A percentile compares a stretch with the other conserved stretches of the same genome.
Evolutionary conservation across 768 basidiomycete genomes (phyloP).

Genomic region (Hortiboletus campestris): DNA sequence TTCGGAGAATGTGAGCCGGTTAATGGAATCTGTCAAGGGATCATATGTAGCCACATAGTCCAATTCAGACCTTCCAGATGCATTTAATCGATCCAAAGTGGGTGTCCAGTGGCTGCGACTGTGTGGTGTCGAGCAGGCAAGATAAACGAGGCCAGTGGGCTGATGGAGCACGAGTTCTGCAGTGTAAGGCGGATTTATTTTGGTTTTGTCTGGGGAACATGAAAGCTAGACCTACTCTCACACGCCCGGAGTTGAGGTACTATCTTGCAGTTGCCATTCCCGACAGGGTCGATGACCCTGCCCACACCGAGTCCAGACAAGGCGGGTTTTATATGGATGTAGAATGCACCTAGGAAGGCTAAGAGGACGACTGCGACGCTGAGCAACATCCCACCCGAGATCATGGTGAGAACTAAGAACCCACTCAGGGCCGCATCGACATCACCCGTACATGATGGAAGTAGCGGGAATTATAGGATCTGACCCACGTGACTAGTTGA

Average conservation of each 20-base stretch:
- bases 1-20: slow-evolving; percentile 42
- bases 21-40: slow-evolving; percentile 43
- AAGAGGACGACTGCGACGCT: slow-evolving; percentile 27
- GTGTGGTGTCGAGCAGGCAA: slow-evolving; percentile 57
- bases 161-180: slow-evolving; percentile 60
- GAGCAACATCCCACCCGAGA: slow-evolving; percentile 1
- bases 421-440: too few species aligned
- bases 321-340: slow-evolving; percentile 48
- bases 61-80: slow-evolving; percentile 36
- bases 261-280: slow-evolving; percentile 47
- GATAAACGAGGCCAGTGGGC: slow-evolving; percentile 54
- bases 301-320: slow-evolving; percentile 44
- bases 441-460: too few species aligned
- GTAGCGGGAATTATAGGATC: too few species aligned
- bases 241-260: slow-evolving; percentile 62
- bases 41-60: slow-evolving; percentile 66
- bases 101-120: slow-evolving; percentile 56
- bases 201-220: not conserved
- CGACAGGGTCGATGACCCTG: slow-evolving; percentile 43
- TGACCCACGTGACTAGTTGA: not conserved
- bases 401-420: not conserved
- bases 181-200: not conserved
- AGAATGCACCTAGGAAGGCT: slow-evolving; percentile 43
- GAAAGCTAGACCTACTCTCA: slow-evolving; percentile 48
- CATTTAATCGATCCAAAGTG: slow-evolving; percentile 33